phyloP scores from a whole-genome alignment of 2,329 filamentous ascomycete genomes.

The Aspergillaceae sp. region DNA sequence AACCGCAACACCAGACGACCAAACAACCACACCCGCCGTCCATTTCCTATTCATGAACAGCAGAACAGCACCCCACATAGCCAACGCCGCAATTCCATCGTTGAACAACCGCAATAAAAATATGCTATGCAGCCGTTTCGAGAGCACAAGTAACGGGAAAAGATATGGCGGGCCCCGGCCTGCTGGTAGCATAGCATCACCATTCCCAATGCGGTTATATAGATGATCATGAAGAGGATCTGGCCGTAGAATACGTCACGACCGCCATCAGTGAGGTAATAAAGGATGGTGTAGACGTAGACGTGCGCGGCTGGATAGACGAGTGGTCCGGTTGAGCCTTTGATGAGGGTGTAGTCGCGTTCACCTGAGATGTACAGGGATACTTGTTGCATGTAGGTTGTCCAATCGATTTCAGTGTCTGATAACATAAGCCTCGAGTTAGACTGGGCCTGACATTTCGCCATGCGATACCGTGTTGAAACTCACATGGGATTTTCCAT shows the following conservation, averaged over 20 bases:
- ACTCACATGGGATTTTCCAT: conserved; percentile 72
- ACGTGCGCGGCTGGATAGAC: conserved; percentile 94
- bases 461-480: not conserved
- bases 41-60: conserved; percentile 66
- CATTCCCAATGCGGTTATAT: conserved; percentile 63
- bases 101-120: conserved; percentile 93
- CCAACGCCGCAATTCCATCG: conserved; percentile 79
- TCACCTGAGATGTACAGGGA: conserved; percentile 71
- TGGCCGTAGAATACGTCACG: conserved; percentile 72
- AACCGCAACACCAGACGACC: conserved; percentile 72
- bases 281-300: conserved; percentile 76
- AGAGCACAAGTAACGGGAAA: conserved; percentile 74
- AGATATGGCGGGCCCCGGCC: conserved; percentile 60
- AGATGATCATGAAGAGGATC: conserved; percentile 69
- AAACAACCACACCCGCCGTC: conserved; percentile 63
- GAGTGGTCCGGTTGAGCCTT: conserved; percentile 81
- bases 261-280: conserved; percentile 68
- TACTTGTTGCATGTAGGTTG: conserved; percentile 92
- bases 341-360: conserved; percentile 76
- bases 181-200: conserved; percentile 70
- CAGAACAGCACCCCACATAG: conserved; percentile 74
- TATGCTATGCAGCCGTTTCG: conserved; percentile 87
- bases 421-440: conserved; percentile 5
- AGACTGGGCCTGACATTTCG: not conserved
- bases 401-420: conserved; percentile 99